Base-by-base conservation (phyloP, 2,329 filamentous ascomycete genomes). In the Colletotrichum incanum region DNA sequence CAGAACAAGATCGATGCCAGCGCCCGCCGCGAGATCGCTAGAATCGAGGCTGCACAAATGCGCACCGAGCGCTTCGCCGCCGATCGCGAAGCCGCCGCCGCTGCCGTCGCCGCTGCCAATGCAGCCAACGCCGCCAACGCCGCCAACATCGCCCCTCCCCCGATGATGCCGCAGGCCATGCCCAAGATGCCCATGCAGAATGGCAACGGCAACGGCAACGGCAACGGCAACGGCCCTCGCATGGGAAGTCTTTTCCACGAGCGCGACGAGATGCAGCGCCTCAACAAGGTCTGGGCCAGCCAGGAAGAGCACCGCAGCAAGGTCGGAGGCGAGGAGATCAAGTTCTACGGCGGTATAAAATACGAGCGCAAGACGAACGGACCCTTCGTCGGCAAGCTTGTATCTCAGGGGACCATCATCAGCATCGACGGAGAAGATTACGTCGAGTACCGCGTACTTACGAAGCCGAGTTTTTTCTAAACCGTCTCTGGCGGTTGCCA, bases 401-500 rank as follows among this genome's bases (percentile, higher is more conserved):
- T 91, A 39, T 90, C 88, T 58, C 86, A 89, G 72, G 88, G 90
- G 6, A 87, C 86, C 12, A 89, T 92, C 28, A 86, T 92, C 76
- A 91, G 83, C 59, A 92, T 92, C 71, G 89, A 92, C 71, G 90
- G 90, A 28, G 90, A 92, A 77, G 90, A 92, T 74, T 92, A 90
- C 72, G 89, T 92, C 43, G 90, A 92, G 78, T 92, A 92, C 74
- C 86, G 90, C 2, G 89, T 92, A 1, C 84, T 92, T 34, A 91
- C 88, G 1, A 92, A 91, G 80, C 89, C 89, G 0, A 87, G 85
- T 0, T 92, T 92, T 76, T 91, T 90, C 74, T 90, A 78, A 77
- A 12, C n/a, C 39, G 34, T 39, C 47, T 26, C 31, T 45, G 14
- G n/a, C 31, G 5, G 16, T 16, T 5, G 14, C 23, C 45, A 31